Evolutionary conservation across 345 rosid genomes (phyloP).

Genomic region (Euphorbia lathyris): DNA sequence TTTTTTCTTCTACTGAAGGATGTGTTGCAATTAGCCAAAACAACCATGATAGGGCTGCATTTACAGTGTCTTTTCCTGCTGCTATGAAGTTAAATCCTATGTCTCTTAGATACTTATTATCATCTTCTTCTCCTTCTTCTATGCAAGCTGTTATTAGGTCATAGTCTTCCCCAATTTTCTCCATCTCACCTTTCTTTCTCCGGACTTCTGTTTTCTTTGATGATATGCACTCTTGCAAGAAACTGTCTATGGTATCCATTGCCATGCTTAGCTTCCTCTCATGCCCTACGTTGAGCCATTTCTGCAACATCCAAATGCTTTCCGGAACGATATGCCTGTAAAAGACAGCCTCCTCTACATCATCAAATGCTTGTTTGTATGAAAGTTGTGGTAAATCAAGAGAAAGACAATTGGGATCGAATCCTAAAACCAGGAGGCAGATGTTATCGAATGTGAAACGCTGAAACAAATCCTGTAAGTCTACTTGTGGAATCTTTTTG

Average conservation of each 20-base stretch:
- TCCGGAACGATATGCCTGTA: slow-evolving; percentile 13
- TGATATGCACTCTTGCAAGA: slow-evolving; percentile 17
- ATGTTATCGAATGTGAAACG: slow-evolving; percentile 13
- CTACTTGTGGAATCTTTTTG: neutral
- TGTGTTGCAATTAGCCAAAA: slow-evolving; percentile 39
- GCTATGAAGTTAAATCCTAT: slow-evolving; percentile 18
- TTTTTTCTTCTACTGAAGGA: slow-evolving; percentile 28
- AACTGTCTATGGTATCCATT: slow-evolving; percentile 5
- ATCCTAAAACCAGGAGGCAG: slow-evolving; percentile 8
- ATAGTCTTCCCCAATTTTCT: neutral
- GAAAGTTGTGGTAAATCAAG: slow-evolving; percentile 21
- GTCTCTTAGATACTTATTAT: slow-evolving; percentile 28
- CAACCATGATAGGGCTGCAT: slow-evolving; percentile 35
- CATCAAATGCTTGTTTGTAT: slow-evolving; percentile 22
- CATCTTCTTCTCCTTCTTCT: slow-evolving; percentile 8
- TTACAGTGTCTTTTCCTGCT: slow-evolving; percentile 45
- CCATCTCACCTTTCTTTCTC: neutral
- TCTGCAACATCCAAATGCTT: slow-evolving; percentile 20
- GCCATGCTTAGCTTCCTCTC: slow-evolving; percentile 24
- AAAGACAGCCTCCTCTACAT: slow-evolving; percentile 12
- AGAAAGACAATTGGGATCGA: slow-evolving; percentile 8
- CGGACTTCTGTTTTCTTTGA: slow-evolving; percentile 9
- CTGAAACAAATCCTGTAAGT: slow-evolving; percentile 25
- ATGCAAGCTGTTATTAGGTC: slow-evolving; percentile 28
- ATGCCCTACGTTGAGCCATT: slow-evolving; percentile 27